Conservation (phyloP, 2,329 filamentous ascomycete genomes). For the Trichoderma gracile region DNA sequence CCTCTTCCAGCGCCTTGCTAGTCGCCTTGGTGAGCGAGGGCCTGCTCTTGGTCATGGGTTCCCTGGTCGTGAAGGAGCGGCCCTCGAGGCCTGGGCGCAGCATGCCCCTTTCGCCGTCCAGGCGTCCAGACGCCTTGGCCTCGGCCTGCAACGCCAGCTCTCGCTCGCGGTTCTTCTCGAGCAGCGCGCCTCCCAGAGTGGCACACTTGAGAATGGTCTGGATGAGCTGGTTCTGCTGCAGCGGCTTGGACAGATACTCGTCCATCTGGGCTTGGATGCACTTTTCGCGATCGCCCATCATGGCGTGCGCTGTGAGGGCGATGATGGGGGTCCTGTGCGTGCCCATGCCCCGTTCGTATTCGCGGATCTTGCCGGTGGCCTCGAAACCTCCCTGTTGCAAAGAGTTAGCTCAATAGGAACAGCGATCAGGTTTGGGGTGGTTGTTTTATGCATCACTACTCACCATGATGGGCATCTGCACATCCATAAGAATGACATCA, state of each 20-base stretch:
- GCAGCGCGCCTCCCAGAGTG: constrained; percentile 79
- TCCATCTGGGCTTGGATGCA: constrained; percentile 99
- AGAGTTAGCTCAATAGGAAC: neutral
- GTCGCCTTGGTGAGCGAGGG: constrained; percentile 13
- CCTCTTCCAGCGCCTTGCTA: constrained; percentile 36
- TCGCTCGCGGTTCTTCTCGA: constrained; percentile 71
- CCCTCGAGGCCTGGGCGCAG: constrained; percentile 50
- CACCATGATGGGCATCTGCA: constrained; percentile 99
- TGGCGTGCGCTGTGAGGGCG: constrained; percentile 93
- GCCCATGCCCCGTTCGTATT: constrained; percentile 83
- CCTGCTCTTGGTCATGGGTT: constrained; percentile 47
- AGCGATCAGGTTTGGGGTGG: neutral
- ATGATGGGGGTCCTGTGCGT: constrained; percentile 90
- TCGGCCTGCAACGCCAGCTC: constrained; percentile 56
- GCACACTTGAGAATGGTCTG: constrained; percentile 97
- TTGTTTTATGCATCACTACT: constrained; percentile 36
- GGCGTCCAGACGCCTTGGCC: constrained; percentile 46
- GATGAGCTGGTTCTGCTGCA: constrained; percentile 96
- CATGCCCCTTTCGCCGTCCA: constrained; percentile 41
- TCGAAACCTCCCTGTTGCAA: constrained; percentile 79
- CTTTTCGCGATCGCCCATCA: constrained; percentile 97
- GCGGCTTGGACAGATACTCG: constrained; percentile 93
- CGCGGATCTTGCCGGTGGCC: constrained; percentile 92
- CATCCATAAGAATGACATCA: constrained; percentile 97
- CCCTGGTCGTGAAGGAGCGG: constrained; percentile 69